Base-by-base conservation (phyloP, 352 stramenopile genomes). In the Globisporangium polare region DNA sequence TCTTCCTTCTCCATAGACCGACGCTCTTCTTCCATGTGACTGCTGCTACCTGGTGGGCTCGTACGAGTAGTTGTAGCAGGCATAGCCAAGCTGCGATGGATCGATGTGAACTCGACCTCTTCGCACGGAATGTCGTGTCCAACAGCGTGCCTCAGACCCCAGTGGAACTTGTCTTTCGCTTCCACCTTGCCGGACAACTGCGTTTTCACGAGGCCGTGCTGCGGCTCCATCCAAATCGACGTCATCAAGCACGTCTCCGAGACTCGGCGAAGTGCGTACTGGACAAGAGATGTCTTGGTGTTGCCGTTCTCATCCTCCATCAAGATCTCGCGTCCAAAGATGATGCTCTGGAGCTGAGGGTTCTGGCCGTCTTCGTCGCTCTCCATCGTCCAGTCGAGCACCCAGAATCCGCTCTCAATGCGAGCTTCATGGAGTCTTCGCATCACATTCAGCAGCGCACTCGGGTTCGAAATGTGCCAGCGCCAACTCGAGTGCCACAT, bases 181-280 rank as follows among this genome's bases (percentile, higher is more conserved):
- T 83, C 78, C 31, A 70, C 64, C 41, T 74, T 53, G 37, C 72
- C 59, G 1, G 83, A 79, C 26, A 92, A 46, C 0, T 69, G 78
- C 20, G 72, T 78, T 53, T 89, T 89, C 20, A 90, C 73, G 47
- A 80, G 71, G 5, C 85, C 85, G 66, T 92, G 79, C 59, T 93
- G 83, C 3, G 87, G 87, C 62, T 96, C 87, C 85, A 96, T 94
- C 87, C 87, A 96, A 37, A 96, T 86, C 7, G 85, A 94, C 10
- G 85, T 96, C 73, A 92, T 77, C 35, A 96, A 65, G n/a, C 72
- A 87, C 35, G 81, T 85, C 50, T 91, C 83, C 1, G 85, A 89
- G 2, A 93, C 70, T 49, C 83, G 75, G 26, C 73, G 75, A 47
- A 96, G 71, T 1, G 73, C 85, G 69, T 94, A 96, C 69, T 96